Percentiles rank a stretch among this genome's conserved stretches.
Conservation (phyloP, 495 filamentous ascomycete genomes). For the Thermochaetoides thermophila region DNA sequence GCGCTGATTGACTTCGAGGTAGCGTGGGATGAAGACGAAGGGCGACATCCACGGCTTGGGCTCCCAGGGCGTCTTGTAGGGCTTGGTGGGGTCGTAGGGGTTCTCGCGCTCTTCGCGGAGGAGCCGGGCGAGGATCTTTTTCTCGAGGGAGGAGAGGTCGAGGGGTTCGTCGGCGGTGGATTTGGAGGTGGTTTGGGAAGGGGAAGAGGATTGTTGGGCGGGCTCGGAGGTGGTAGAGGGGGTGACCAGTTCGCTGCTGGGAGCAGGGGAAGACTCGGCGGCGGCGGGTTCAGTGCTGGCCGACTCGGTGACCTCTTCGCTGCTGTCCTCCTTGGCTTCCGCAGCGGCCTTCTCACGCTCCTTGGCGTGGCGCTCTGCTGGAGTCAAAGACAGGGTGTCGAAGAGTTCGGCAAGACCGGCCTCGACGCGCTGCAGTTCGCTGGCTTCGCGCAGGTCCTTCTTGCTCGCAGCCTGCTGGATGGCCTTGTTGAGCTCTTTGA, state of each 20-base stretch:
- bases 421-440: slow-evolving; percentile 1
- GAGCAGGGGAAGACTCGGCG: no score
- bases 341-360: slow-evolving; percentile 28
- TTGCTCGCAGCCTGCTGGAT: slow-evolving; percentile 11
- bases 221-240: slow-evolving; percentile 1
- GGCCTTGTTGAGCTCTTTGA: slow-evolving; percentile 15
- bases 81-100: slow-evolving; percentile 58
- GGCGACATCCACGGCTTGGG: slow-evolving; percentile 78
- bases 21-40: slow-evolving; percentile 89
- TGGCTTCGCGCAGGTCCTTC: background rate
- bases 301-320: background rate
- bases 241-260: no score
- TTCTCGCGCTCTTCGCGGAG: slow-evolving; percentile 40
- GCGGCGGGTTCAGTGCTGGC: background rate
- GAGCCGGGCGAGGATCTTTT: slow-evolving; percentile 12
- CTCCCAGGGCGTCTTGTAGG: slow-evolving; percentile 82
- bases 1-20: slow-evolving; percentile 93
- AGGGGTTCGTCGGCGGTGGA: no score
- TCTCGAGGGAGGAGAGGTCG: no score
- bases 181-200: no score
- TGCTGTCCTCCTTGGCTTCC: background rate
- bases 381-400: slow-evolving; percentile 5
- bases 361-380: background rate
- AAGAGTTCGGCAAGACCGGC: slow-evolving; percentile 18
- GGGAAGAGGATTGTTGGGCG: no score